Evolutionary conservation across 169 alveolate species (phyloP), one percentile per base, ranked within the genome.

Genomic region (Plasmodium gaboni): DNA sequence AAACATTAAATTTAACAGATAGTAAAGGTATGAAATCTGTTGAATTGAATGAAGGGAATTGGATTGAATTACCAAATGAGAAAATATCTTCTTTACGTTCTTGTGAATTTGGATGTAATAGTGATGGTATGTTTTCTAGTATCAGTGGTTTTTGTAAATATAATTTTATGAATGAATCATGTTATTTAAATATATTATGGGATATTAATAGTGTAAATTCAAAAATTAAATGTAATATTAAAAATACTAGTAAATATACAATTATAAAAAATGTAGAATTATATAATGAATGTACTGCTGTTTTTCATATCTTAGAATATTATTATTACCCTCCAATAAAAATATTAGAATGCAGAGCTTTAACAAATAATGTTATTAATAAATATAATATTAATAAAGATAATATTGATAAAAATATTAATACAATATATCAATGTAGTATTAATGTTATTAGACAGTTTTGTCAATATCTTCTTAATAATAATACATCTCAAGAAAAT

Each of bases 51-150:
- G 96, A 94, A 15, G 96, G 96, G 12, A 87, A 87, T 50, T 94
- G 96, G 96, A 93, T 93, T 7, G 97, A 95, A 91, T 92, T 92
- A 51, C 98, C 98, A 0, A 64, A 85, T 80, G 97, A 96, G 72
- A 95, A 96, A 73, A 95, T 96, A 0, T 93, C 95, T 42, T 91
- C 95, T 8, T 64, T 94, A 28, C 89, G 97, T 42, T 95, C 94
- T 13, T 89, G 96, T 15, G 97, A 94, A 70, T 96, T 96, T 71
- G 98, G 98, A 8, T 89, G 94, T 63, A 92, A 92, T n/a, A 91
- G 95, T 68, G 91, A 68, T 71, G 95, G 96, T 1, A 93, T 91
- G 91, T 93, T 94, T 64, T 93, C 95, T 8, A 95, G 95, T 74
- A 94, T 94, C 42, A 59, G 88, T 19, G 96, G 96, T 17, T 55